Evolutionary conservation across 2,329 filamentous ascomycete genomes (phyloP).

Genomic region (Chaetomiaceae sp.): DNA sequence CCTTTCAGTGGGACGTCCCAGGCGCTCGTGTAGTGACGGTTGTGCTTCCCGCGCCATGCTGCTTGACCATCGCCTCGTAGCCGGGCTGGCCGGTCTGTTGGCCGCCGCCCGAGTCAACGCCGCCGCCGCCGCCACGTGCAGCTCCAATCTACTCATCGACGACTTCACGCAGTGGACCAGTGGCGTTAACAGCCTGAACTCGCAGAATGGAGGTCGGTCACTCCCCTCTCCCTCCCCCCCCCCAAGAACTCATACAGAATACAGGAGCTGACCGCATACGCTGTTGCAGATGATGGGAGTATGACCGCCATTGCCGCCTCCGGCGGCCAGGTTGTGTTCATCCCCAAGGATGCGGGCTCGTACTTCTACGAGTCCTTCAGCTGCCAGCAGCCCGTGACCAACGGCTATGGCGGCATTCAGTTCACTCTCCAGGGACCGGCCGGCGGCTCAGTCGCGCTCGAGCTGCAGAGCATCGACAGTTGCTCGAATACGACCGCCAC

Average conservation of each 20-base stretch:
- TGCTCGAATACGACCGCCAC: slow-evolving; percentile 12
- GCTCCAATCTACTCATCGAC: slow-evolving; percentile 27
- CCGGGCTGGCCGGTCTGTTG: slow-evolving; percentile 20
- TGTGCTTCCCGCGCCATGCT: slow-evolving; percentile 15
- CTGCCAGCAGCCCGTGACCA: slow-evolving; percentile 39
- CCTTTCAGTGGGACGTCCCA: too few species aligned
- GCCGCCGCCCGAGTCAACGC: slow-evolving; percentile 18
- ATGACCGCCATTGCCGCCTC: slow-evolving; percentile 34
- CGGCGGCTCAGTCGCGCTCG: slow-evolving; percentile 35
- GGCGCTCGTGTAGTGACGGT: not conserved
- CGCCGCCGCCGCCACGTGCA: slow-evolving; percentile 21
- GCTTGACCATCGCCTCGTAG: slow-evolving; percentile 18
- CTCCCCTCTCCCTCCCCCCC: too few species aligned
- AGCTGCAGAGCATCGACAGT: slow-evolving; percentile 38
- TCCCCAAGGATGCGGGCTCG: slow-evolving; percentile 36
- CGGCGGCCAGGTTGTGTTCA: slow-evolving; percentile 42
- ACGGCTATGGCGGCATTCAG: slow-evolving; percentile 42
- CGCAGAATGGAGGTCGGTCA: slow-evolving; percentile 25
- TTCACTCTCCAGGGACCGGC: slow-evolving; percentile 42
- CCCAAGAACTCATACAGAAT: too few species aligned
- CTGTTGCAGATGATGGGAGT: slow-evolving; percentile 39
- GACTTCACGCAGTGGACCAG: slow-evolving; percentile 26
- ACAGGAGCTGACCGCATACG: not conserved
- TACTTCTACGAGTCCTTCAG: slow-evolving; percentile 51
- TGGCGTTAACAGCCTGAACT: slow-evolving; percentile 25